These are phyloP conservation scores for Clarireedia homoeocarpa DNA, from an alignment of 2,329 filamentous ascomycete genomes.

Conservation along the genomic window DNA sequence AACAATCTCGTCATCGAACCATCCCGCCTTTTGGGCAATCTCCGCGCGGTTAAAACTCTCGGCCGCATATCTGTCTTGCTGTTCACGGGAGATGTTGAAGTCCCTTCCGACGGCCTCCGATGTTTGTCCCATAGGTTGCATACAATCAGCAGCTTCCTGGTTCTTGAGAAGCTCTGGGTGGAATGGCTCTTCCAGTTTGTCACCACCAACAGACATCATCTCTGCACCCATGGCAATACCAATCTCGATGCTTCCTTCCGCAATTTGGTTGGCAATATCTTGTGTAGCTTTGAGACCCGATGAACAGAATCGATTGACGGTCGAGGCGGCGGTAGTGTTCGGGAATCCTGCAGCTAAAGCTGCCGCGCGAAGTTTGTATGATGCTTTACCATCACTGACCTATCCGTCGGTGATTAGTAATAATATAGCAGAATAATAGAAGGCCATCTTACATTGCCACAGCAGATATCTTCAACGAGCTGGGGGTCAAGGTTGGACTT, in stretches of 20 bases:
- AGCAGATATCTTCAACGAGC: conserved; percentile 80
- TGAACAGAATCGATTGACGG: conserved; percentile 94
- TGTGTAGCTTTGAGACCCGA: conserved; percentile 93
- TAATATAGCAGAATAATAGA: background rate
- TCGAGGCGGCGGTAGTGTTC: conserved; percentile 74
- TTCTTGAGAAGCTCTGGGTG: conserved; percentile 65
- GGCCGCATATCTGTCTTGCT: conserved; percentile 77
- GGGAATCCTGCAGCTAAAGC: conserved; percentile 88
- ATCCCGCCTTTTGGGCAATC: conserved; percentile 80
- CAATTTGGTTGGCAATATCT: conserved; percentile 87
- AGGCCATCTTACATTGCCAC: conserved; percentile 67
- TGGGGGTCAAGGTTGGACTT: conserved; percentile 71
- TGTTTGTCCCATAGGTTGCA: conserved; percentile 97
- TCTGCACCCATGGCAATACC: conserved; percentile 87
- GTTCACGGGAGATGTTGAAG: conserved; percentile 73
- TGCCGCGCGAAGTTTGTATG: conserved; percentile 86
- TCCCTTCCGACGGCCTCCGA: conserved; percentile 91
- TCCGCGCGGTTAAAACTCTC: conserved; percentile 87
- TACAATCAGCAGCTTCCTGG: conserved; percentile 76
- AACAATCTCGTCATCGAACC: conserved; percentile 89
- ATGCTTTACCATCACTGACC: conserved; percentile 78
- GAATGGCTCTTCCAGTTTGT: conserved; percentile 64
- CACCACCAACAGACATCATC: conserved; percentile 71
- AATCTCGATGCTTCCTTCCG: conserved; percentile 70
- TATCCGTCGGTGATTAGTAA: conserved; percentile 26